Percentiles rank a stretch among this genome's conserved stretches.
Conservation (phyloP, 306 rosid species). For the Acmispon strigosus region DNA sequence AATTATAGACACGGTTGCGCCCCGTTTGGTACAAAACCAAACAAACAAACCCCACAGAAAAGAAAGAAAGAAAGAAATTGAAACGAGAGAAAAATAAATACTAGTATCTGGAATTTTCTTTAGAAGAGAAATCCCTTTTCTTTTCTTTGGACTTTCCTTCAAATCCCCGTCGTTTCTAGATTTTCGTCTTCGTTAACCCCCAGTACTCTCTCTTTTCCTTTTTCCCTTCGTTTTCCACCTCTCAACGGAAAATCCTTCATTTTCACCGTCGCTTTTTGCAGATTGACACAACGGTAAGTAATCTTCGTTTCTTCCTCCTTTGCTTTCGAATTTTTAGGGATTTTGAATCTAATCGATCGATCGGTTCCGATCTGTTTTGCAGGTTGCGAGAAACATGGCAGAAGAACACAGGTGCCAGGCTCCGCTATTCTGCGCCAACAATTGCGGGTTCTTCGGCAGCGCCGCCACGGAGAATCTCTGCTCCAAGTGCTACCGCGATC, state of each 20-base stretch:
- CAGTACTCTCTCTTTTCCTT: not conserved
- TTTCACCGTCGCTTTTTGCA: too few relatives aligned
- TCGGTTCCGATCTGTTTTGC: not conserved
- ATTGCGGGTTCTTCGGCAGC: slow-evolving; percentile 80
- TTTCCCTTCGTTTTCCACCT: not conserved
- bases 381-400: slow-evolving; percentile 42
- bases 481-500: slow-evolving; percentile 70
- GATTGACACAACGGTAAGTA: not conserved
- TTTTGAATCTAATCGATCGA: not conserved
- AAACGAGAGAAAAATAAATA: not conserved
- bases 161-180: not conserved
- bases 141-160: slow-evolving; percentile 25
- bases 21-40: slow-evolving; percentile 10
- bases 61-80: not conserved
- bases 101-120: slow-evolving; percentile 31
- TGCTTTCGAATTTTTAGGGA: not conserved
- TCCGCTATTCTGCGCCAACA: slow-evolving; percentile 61
- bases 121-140: too few relatives aligned
- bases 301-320: too few relatives aligned
- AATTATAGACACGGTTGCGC: not conserved
- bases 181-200: not conserved
- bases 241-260: too few relatives aligned
- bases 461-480: slow-evolving; percentile 60
- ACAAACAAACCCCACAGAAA: not conserved
- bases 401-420: slow-evolving; percentile 87